phyloP scores from a whole-genome alignment of 208 protist species.

The Leishmania arabica region DNA sequence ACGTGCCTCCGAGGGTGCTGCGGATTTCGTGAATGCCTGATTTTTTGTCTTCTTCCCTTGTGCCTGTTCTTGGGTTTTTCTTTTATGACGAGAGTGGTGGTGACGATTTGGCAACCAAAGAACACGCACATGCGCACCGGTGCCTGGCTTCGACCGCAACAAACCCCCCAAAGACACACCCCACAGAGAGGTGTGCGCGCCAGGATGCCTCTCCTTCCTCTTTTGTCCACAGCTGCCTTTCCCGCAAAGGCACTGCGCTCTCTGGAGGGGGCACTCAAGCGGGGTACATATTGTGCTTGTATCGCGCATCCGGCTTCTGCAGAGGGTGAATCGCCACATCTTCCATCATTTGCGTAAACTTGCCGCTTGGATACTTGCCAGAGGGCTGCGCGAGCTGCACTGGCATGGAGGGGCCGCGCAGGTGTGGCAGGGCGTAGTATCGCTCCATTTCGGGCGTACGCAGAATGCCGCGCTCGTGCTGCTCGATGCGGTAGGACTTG shows the following conservation, averaged over 20 bases:
- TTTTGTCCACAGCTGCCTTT: background rate
- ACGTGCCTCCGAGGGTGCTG: background rate
- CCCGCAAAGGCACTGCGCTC: background rate
- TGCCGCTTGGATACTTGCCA: conserved; percentile 59
- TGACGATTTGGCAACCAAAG: background rate
- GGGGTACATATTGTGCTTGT: conserved; percentile 69
- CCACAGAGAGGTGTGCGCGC: background rate
- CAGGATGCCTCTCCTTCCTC: background rate
- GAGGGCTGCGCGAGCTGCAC: conserved; percentile 43
- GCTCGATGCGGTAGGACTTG: conserved; percentile 37
- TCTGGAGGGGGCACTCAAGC: conserved; percentile 18
- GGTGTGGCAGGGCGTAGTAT: conserved; percentile 76
- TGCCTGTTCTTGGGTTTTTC: too few species aligned
- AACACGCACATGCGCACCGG: background rate
- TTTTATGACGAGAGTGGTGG: too few species aligned
- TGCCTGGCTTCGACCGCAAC: background rate
- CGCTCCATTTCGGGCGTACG: conserved; percentile 71
- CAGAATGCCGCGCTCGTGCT: conserved; percentile 53
- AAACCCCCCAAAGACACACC: background rate
- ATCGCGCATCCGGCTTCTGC: conserved; percentile 52
- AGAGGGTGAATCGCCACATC: conserved; percentile 57
- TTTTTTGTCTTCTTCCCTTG: too few species aligned
- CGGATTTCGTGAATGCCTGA: background rate
- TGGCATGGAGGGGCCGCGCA: conserved; percentile 68
- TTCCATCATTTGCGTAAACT: conserved; percentile 56